Base-by-base conservation (phyloP, 164 flowering plant species). In the Piper betle region DNA sequence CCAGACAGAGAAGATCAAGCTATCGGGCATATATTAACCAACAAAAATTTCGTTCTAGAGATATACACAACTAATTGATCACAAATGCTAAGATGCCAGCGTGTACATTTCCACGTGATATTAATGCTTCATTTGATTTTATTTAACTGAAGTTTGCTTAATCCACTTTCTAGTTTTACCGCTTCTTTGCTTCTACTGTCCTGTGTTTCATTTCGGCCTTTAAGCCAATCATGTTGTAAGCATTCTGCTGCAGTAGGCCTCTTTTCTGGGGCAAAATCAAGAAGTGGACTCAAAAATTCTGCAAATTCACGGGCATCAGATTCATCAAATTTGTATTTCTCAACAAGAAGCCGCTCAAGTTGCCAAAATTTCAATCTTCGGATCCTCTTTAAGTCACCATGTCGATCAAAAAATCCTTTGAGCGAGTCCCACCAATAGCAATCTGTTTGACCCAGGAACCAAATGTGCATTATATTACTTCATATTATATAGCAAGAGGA, bases 361-460 rank as follows among this genome's bases (percentile, higher is more conserved):
- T 93, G 63, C 79, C 83, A 79, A 73, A 55, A 79, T 73, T 85
- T 92, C 62, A 92, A 77, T 72, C 98, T 80, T 58, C 87, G 72
- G 64, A 92, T 92, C 75, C 96, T 84, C 74, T 87, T 92, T 40
- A 92, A 73, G 63, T 92, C 98, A 9, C 98, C 98, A 66, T 92
- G 79, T 69, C 90, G 82, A 69, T 92, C 96, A 55, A 92, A 92
- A 69, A 80, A 62, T 92, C 96, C 74, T 89, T 92, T 25, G 95
- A 88, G 60, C 72, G 79, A 56, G 82, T 79, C 68, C 98, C 96
- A 3, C 86, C 80, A 37, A 76, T 66, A 11, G 96, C 89, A 59
- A 88, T 74, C 98, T 92, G 86, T 57, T 65, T 43, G 39, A 52
- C 37, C 17, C 19, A 19, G 39, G 18, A 66, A 25, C 57, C 55